Conservation (phyloP, 2,329 filamentous ascomycete species). For the Cladophialophora chaetospira region DNA sequence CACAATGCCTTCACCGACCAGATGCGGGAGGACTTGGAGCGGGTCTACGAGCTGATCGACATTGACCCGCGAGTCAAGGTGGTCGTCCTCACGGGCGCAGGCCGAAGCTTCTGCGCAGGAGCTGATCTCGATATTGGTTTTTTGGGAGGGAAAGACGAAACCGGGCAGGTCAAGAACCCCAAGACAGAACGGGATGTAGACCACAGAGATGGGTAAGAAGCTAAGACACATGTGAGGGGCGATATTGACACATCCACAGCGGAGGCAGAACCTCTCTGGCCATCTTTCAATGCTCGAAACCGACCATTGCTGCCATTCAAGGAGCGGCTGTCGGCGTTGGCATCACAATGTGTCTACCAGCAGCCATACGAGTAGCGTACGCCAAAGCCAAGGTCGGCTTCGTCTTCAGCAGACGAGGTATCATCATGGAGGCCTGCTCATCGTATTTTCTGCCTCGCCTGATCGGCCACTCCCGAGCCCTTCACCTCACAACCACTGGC, state of each 20-base stretch:
- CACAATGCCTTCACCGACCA: slow-evolving; percentile 69
- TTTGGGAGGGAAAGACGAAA: slow-evolving; percentile 26
- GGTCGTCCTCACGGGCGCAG: slow-evolving; percentile 58
- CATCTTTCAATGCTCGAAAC: slow-evolving; percentile 60
- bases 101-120: slow-evolving; percentile 60
- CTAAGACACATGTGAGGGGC: not conserved
- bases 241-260: slow-evolving; percentile 34
- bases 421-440: slow-evolving; percentile 69
- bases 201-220: slow-evolving; percentile 33
- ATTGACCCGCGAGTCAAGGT: slow-evolving; percentile 57
- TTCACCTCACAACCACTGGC: slow-evolving; percentile 68
- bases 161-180: slow-evolving; percentile 18
- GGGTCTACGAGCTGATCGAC: slow-evolving; percentile 55
- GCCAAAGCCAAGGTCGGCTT: slow-evolving; percentile 67
- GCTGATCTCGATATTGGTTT: slow-evolving; percentile 56
- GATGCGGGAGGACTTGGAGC: slow-evolving; percentile 64
- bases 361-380: slow-evolving; percentile 55
- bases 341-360: slow-evolving; percentile 63
- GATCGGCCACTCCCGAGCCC: slow-evolving; percentile 63
- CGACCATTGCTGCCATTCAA: slow-evolving; percentile 61
- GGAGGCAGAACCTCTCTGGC: slow-evolving; percentile 59
- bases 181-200: slow-evolving; percentile 33
- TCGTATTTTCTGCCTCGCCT: slow-evolving; percentile 70
- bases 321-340: slow-evolving; percentile 63
- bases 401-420: slow-evolving; percentile 67